Evolutionary conservation across 2,329 filamentous ascomycete species (phyloP), one percentile per base, ranked within the genome.

Genomic region (Cercospora zeae-maydis): DNA sequence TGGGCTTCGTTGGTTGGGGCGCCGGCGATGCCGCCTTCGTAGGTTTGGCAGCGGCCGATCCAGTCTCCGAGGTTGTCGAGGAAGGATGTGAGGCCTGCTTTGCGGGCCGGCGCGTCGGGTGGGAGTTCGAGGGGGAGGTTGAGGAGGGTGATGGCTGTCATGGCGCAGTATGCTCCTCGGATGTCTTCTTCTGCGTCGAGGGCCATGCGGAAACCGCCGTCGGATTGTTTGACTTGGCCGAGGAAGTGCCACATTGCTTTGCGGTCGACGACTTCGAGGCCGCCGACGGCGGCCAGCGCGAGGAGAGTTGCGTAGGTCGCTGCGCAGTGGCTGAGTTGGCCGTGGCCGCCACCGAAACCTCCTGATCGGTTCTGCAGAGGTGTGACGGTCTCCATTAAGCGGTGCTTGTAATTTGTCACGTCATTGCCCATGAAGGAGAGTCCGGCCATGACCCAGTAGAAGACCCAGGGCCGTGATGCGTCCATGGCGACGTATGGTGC

Each of bases 281-380:
- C 91, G 57, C 91, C 92, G 45, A 93, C 89, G 66, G 92, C 84
- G 24, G 89, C 86, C 57, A 99, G 81, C 51, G 90, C 86, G 63
- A 99, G 83, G 19, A 96, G 79, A 42, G 88, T 84, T 53, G 93
- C 92, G 81, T 98, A 99, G 0, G 90, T 92, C 52, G 91, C 89
- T 62, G 95, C 95, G 69, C 95, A 84, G 77, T 99, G 95, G 58
- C 91, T 92, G 68, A 86, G 83, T 75, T 98, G 95, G 30, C 93
- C 92, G 75, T 92, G 89, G n/a, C 95, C 93, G 66, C 93, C 95
- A 58, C 92, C 95, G 75, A 96, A 96, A 2, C 95, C 95, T 56
- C 95, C 95, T 14, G 82, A 82, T 21, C 81, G 76, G 76, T 97
- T 96, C 78, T 98, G 95, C 78, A 93, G 88, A 49, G 91, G 86